Evolutionary conservation across 2,329 filamentous ascomycete species (phyloP).

Genomic region (Fusarium avenaceum): DNA sequence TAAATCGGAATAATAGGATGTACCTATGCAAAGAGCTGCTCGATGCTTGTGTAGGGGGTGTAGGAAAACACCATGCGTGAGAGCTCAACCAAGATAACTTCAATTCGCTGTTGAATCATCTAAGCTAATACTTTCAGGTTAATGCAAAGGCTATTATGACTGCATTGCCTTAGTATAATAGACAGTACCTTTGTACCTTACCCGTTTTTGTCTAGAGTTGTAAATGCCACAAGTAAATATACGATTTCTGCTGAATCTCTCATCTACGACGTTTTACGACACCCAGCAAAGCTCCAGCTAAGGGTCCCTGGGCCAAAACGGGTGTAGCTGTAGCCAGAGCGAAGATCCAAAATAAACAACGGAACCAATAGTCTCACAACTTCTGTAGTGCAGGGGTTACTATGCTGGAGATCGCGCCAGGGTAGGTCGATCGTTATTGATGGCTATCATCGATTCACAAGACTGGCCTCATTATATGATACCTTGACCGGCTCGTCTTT

Average conservation of each 20-base stretch:
- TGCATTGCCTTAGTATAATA: no score
- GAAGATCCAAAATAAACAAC: slow-evolving; percentile 24
- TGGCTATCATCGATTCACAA: slow-evolving; percentile 6
- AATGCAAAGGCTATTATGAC: no score
- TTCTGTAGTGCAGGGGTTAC: slow-evolving; percentile 2
- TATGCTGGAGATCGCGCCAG: slow-evolving; percentile 18
- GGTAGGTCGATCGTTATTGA: slow-evolving; percentile 28
- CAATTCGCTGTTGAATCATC: no score
- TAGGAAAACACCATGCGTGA: no score
- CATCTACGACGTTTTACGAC: no score
- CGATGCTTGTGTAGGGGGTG: slow-evolving; percentile 5
- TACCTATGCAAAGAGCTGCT: slow-evolving; percentile 9
- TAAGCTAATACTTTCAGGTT: no score
- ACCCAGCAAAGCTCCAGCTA: not conserved
- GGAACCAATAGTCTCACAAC: slow-evolving; percentile 7
- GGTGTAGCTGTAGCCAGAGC: slow-evolving; percentile 9
- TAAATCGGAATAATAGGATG: no score
- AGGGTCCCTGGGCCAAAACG: slow-evolving; percentile 1
- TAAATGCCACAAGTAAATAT: no score
- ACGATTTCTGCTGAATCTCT: no score
- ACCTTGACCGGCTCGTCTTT: not conserved
- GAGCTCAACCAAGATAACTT: no score
- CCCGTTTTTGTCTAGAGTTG: no score
- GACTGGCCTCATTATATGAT: not conserved
- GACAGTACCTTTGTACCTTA: no score